Percentiles rank a stretch among this genome's conserved stretches.
These are phyloP conservation scores for Lagerstroemia fauriei DNA, from an alignment of 441 rosid species.

Conservation along the genomic window DNA sequence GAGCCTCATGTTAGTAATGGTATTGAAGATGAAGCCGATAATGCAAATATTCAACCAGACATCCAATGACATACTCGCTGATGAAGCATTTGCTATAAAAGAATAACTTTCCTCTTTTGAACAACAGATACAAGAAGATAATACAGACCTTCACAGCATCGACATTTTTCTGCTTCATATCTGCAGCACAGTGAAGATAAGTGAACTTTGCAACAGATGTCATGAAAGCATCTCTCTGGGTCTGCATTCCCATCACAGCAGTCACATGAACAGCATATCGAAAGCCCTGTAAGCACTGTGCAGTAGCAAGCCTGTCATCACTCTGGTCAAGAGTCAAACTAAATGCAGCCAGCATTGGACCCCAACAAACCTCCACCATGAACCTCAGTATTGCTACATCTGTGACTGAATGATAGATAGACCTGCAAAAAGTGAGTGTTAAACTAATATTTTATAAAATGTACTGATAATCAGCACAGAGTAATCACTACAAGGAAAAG, in stretches of 20 bases:
- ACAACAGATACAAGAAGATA: background rate
- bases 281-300: conserved; percentile 87
- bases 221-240: conserved; percentile 98
- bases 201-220: conserved; percentile 97
- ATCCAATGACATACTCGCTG: background rate
- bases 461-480: background rate
- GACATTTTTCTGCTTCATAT: conserved; percentile 97
- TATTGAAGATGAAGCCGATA: background rate
- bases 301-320: conserved; percentile 88
- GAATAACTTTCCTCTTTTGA: background rate
- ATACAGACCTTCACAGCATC: conserved; percentile 86
- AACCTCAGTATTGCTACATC: conserved; percentile 89
- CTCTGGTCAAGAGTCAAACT: conserved; percentile 93
- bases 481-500: background rate
- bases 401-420: conserved; percentile 74
- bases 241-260: conserved; percentile 96
- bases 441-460: background rate
- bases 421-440: conserved; percentile 50
- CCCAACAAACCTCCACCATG: conserved; percentile 99
- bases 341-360: conserved; percentile 96
- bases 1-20: background rate
- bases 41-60: background rate
- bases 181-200: conserved; percentile 88
- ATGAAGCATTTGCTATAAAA: background rate
- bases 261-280: conserved; percentile 86